These are phyloP conservation scores for Ganoderma lingzhi DNA, from an alignment of 1,284 basidiomycete genomes.

Conservation along the genomic window DNA sequence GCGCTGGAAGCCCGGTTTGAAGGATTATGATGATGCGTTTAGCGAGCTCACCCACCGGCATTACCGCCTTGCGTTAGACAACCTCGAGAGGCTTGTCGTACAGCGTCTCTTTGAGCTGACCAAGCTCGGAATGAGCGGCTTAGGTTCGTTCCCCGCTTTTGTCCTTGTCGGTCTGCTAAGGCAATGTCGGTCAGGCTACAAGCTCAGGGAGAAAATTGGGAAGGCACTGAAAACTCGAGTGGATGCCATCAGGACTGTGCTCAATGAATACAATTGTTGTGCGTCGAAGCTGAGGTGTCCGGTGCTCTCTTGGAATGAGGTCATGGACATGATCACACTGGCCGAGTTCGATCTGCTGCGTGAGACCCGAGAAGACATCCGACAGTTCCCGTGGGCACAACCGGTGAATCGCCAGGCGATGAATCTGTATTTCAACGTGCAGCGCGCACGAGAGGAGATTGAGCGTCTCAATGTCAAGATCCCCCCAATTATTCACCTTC, in stretches of 20 bases:
- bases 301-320: constrained; percentile 40
- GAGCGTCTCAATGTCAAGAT: constrained; percentile 1
- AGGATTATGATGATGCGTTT: background rate
- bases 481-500: constrained; percentile 10
- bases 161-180: background rate
- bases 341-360: constrained; percentile 46
- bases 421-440: background rate
- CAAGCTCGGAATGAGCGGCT: constrained; percentile 14
- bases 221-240: constrained; percentile 35
- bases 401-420: background rate
- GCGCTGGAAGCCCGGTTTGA: background rate
- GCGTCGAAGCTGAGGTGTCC: constrained; percentile 31
- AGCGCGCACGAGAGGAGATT: background rate
- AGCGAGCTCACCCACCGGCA: background rate
- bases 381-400: constrained; percentile 9
- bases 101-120: background rate
- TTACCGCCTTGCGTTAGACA: background rate
- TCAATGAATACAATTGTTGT: constrained; percentile 34
- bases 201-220: constrained; percentile 37
- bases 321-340: constrained; percentile 41
- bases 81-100: background rate
- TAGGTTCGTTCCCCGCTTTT: background rate
- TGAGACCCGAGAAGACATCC: constrained; percentile 25
- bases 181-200: constrained; percentile 35
- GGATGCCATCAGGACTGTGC: constrained; percentile 31